These are phyloP conservation scores for Dioszegia hungarica DNA, from an alignment of 768 basidiomycete genomes.

Conservation along the genomic window DNA sequence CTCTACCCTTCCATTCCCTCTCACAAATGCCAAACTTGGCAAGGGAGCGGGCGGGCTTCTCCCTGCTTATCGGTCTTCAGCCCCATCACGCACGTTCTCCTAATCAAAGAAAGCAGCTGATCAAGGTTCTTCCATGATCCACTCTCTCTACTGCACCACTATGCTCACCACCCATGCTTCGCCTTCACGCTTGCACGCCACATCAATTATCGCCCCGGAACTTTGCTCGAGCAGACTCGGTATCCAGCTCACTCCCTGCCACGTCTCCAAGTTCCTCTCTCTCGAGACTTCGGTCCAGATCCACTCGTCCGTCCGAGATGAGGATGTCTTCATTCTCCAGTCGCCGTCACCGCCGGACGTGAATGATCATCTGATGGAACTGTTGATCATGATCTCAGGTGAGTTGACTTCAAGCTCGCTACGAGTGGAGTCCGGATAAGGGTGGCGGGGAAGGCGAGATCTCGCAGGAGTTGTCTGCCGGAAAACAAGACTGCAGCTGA, in stretches of 20 bases:
- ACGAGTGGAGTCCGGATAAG: neutral
- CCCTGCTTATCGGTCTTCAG: no score
- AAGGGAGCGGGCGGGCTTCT: neutral
- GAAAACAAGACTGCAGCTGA: no score
- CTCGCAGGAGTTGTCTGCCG: no score
- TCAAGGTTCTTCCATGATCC: constrained; percentile 1
- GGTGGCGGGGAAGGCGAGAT: no score
- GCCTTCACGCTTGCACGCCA: neutral
- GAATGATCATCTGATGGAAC: constrained; percentile 94
- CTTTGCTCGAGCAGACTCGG: constrained; percentile 62
- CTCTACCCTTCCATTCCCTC: neutral
- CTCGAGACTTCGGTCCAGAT: constrained; percentile 90
- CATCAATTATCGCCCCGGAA: constrained; percentile 1
- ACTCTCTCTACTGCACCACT: neutral
- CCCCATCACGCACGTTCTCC: constrained; percentile 16
- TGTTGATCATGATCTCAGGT: constrained; percentile 96
- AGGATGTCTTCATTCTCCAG: constrained; percentile 98
- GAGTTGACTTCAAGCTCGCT: constrained; percentile 10
- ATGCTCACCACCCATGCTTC: neutral
- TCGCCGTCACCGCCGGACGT: constrained; percentile 51
- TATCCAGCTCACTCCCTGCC: constrained; percentile 76
- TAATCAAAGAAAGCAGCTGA: neutral
- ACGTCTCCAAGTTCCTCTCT: constrained; percentile 79
- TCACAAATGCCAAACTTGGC: neutral
- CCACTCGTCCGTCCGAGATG: constrained; percentile 90